Conservation (phyloP, 768 basidiomycete genomes). For the Terana coerulea region DNA sequence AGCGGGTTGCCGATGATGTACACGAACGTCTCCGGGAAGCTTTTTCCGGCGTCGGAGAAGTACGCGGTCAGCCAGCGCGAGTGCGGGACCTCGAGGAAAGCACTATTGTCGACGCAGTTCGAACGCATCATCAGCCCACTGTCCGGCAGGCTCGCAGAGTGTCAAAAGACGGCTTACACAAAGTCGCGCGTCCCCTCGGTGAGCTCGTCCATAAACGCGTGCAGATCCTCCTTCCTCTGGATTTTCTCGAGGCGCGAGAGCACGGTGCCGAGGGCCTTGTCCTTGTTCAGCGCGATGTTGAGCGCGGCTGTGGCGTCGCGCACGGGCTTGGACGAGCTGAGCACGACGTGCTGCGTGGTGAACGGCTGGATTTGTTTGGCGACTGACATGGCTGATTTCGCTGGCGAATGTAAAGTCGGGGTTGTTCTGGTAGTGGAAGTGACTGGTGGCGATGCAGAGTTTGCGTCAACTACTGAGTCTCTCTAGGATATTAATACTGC, state of each 20-base stretch:
- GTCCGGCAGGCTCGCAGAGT: too few species aligned
- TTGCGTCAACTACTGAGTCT: not conserved
- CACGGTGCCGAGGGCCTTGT: too few species aligned
- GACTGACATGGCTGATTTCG: constrained; percentile 3
- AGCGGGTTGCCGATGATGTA: constrained; percentile 53
- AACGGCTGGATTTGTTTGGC: not conserved
- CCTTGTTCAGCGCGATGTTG: not conserved
- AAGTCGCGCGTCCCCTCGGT: too few species aligned
- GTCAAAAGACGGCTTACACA: too few species aligned
- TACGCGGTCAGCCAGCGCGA: too few species aligned
- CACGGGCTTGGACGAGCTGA: constrained; percentile 5
- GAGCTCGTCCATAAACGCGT: too few species aligned
- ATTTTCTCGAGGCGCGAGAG: too few species aligned
- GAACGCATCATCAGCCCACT: too few species aligned
- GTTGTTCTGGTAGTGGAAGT: not conserved
- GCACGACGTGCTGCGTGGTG: constrained; percentile 1
- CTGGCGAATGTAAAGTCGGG: too few species aligned
- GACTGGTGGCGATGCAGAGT: not conserved
- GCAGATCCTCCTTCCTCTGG: too few species aligned
- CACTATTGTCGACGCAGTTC: too few species aligned
- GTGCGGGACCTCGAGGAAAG: too few species aligned
- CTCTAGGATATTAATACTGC: not conserved
- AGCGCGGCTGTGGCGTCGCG: not conserved
- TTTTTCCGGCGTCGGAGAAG: not conserved
- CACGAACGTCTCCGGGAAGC: constrained; percentile 23